Evolutionary conservation across 139 green algal genomes (phyloP).

Genomic region (Yamagishiella unicocca): DNA sequence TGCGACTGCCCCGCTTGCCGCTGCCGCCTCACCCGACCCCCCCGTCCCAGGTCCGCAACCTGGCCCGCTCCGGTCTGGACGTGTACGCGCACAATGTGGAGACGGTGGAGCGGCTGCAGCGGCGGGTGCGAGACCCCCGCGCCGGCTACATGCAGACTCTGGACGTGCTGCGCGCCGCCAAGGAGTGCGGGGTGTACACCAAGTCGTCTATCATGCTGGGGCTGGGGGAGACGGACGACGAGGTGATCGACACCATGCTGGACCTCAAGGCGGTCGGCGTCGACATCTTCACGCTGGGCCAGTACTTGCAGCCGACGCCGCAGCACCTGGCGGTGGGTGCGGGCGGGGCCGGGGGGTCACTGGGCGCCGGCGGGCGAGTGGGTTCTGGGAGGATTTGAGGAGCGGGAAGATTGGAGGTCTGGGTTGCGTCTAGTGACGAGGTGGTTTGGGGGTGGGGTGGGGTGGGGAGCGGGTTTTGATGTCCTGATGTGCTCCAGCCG

Average conservation of each 20-base stretch:
- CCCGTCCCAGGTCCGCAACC: constrained; percentile 28
- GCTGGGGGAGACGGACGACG: constrained; percentile 89
- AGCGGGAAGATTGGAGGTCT: too few species aligned
- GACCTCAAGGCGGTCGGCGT: constrained; percentile 86
- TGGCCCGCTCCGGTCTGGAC: constrained; percentile 86
- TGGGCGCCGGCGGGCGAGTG: too few species aligned
- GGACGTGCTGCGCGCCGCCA: constrained; percentile 87
- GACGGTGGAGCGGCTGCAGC: constrained; percentile 91
- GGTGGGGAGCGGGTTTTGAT: too few species aligned
- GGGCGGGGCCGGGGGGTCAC: too few species aligned
- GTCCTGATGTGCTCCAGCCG: too few species aligned
- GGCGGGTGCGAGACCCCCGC: constrained; percentile 87
- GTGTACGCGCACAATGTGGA: constrained; percentile 99
- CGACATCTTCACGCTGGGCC: constrained; percentile 96
- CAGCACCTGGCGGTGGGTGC: constrained; percentile 78
- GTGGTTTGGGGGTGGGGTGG: too few species aligned
- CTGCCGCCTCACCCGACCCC: neutral
- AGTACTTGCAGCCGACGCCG: constrained; percentile 98
- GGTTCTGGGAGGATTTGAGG: too few species aligned
- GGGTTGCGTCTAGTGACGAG: too few species aligned
- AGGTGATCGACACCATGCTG: constrained; percentile 86
- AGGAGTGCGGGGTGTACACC: constrained; percentile 83
- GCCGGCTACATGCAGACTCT: constrained; percentile 87
- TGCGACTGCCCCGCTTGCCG: neutral
- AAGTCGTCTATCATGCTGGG: constrained; percentile 98